Percentiles rank a stretch among this genome's conserved stretches.
phyloP scores from a whole-genome alignment of 108 stramenopile genomes.

The Licmophora abbreviata region DNA sequence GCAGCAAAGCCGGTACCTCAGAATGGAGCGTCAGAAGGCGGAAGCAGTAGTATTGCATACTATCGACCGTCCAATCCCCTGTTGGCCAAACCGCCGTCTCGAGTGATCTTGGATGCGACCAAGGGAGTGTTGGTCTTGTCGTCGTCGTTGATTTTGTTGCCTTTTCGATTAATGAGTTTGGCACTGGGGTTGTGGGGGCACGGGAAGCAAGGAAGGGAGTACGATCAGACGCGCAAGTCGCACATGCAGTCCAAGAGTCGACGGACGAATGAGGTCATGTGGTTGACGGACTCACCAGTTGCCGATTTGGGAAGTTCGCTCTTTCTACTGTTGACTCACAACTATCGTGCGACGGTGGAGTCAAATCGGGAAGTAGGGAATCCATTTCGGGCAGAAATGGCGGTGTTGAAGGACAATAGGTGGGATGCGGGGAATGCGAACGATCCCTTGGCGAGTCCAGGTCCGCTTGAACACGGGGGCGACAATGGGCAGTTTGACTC shows the following conservation, averaged over 20 bases:
- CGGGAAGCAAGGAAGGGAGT: slow-evolving; percentile 3
- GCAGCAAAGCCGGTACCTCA: slow-evolving; percentile 15
- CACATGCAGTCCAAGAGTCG: slow-evolving; percentile 12
- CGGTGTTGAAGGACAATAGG: slow-evolving; percentile 52
- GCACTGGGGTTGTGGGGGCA: slow-evolving; percentile 36
- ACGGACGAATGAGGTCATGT: slow-evolving; percentile 61
- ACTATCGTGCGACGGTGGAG: slow-evolving; percentile 23
- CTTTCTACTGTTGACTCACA: slow-evolving; percentile 53
- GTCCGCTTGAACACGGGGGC: no score
- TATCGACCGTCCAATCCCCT: neutral
- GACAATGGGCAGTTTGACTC: no score
- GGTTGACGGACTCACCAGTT: slow-evolving; percentile 57
- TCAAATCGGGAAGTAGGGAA: slow-evolving; percentile 20
- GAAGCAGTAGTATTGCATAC: neutral
- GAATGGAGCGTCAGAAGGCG: neutral
- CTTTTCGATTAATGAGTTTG: slow-evolving; percentile 56
- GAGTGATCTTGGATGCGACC: slow-evolving; percentile 53
- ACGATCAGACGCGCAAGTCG: neutral
- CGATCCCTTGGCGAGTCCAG: slow-evolving; percentile 2
- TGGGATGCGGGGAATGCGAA: slow-evolving; percentile 32
- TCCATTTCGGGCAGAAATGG: slow-evolving; percentile 48
- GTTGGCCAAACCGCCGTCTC: slow-evolving; percentile 17
- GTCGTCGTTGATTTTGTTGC: slow-evolving; percentile 58
- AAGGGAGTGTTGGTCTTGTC: slow-evolving; percentile 51
- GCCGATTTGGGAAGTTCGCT: slow-evolving; percentile 56